Percentiles rank a stretch among this genome's conserved stretches.
phyloP scores from a whole-genome alignment of 2,329 filamentous ascomycete species.

The Neopestalotiopsis sp. region DNA sequence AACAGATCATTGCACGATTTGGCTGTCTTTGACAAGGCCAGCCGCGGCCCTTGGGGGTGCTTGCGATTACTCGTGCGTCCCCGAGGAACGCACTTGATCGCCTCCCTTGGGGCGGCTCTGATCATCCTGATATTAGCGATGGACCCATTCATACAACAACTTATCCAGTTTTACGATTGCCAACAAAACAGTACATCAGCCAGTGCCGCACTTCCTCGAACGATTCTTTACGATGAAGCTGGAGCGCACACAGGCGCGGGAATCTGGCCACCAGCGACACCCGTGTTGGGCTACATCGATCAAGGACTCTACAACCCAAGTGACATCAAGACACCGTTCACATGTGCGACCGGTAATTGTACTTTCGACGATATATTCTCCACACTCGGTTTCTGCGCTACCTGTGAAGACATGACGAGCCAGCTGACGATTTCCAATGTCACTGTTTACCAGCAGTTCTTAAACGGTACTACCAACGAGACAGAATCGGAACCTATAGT shows the following conservation, averaged over 20 bases:
- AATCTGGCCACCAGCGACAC: background rate
- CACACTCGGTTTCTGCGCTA: constrained; percentile 10
- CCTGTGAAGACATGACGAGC: constrained; percentile 12
- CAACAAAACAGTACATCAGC: background rate
- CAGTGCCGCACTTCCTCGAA: constrained; percentile 6
- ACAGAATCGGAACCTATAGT: background rate
- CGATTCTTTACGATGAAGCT: background rate
- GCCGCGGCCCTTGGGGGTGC: constrained; percentile 13
- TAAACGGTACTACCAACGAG: background rate
- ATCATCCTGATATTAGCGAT: background rate
- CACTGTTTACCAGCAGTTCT: background rate
- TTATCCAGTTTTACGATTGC: constrained; percentile 1
- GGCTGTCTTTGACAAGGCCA: constrained; percentile 7
- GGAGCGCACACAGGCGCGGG: background rate
- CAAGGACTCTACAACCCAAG: constrained; percentile 6
- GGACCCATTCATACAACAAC: constrained; percentile 15
- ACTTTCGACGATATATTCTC: constrained; percentile 7
- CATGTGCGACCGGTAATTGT: constrained; percentile 7
- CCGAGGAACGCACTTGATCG: background rate
- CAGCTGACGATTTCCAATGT: background rate
- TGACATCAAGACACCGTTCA: constrained; percentile 9
- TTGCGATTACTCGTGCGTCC: background rate
- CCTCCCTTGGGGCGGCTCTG: constrained; percentile 8
- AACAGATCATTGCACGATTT: constrained; percentile 1
- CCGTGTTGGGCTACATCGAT: background rate